Conservation (phyloP, 768 basidiomycete genomes). For the Rhodotorula paludigena region DNA sequence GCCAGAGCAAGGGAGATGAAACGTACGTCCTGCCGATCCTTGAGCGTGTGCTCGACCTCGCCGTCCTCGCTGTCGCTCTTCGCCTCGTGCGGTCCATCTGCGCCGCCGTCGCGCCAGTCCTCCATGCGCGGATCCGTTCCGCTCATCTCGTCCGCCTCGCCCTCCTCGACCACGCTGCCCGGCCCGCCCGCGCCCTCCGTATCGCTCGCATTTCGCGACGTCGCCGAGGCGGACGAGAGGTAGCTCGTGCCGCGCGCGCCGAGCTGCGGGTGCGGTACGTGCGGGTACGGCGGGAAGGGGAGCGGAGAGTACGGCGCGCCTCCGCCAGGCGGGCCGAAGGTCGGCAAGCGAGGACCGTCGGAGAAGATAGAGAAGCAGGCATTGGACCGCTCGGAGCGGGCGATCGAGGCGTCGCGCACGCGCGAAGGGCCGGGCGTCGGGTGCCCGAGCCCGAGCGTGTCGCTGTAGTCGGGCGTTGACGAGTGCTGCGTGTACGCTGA, state of each 20-base stretch:
- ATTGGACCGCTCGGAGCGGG: constrained; percentile 8
- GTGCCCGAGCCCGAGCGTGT: constrained; percentile 17
- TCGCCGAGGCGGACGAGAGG: constrained; percentile 17
- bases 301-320: constrained; percentile 1
- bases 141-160: constrained; percentile 6
- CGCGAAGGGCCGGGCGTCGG: neutral
- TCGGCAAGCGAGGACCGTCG: constrained; percentile 5
- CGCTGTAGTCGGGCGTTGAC: neutral
- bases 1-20: neutral
- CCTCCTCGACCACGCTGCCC: constrained; percentile 2
- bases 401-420: constrained; percentile 10
- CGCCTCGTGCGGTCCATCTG: constrained; percentile 16
- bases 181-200: constrained; percentile 9
- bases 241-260: constrained; percentile 18
- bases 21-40: constrained; percentile 77
- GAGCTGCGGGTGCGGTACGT: constrained; percentile 3
- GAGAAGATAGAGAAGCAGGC: constrained; percentile 18
- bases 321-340: neutral
- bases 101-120: constrained; percentile 29
- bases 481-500: constrained; percentile 4
- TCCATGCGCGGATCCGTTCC: constrained; percentile 17
- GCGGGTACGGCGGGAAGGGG: neutral
- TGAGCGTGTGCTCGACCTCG: constrained; percentile 58
- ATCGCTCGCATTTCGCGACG: constrained; percentile 1
- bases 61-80: constrained; percentile 24